These are phyloP conservation scores for Abrus pulchellus DNA, from an alignment of 306 rosid genomes.

Conservation along the genomic window DNA sequence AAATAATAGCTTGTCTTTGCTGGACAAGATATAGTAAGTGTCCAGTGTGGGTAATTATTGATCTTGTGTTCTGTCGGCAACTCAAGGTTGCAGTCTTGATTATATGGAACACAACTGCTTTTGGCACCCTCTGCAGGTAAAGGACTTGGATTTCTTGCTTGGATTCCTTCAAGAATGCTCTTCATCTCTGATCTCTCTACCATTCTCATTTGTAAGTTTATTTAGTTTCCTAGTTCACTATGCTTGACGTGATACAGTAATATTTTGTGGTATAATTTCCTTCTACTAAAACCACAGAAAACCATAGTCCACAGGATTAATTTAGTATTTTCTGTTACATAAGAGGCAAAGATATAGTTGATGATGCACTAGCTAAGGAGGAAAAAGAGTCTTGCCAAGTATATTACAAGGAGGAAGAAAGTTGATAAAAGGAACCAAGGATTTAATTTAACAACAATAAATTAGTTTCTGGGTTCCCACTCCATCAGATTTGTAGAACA, in stretches of 20 bases:
- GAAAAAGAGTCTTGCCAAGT: not conserved
- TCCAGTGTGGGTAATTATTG: not conserved
- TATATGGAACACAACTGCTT: not conserved
- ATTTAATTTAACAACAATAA: not conserved
- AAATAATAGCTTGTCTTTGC: not conserved
- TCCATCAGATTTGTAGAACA: slow-evolving; percentile 20
- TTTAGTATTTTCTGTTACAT: slow-evolving; percentile 18
- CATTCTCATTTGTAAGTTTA: not conserved
- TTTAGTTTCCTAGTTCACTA: not conserved
- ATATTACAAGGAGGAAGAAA: not conserved
- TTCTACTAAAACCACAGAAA: not conserved
- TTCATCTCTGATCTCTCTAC: not conserved
- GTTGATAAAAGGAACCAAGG: not conserved
- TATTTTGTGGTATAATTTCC: slow-evolving; percentile 4
- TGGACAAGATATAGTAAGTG: not conserved
- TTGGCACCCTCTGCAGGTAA: not conserved
- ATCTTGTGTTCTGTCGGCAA: not conserved
- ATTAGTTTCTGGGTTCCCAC: slow-evolving; percentile 10
- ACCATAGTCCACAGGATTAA: not conserved
- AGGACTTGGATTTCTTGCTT: slow-evolving; percentile 26
- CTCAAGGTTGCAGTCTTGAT: slow-evolving; percentile 32
- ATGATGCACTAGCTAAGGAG: not conserved
- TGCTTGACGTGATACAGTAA: not conserved
- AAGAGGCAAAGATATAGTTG: not conserved
- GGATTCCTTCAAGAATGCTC: slow-evolving; percentile 12